Conservation (phyloP, 1,139 yeast genomes). For the Magnusiomyces ingens region DNA sequence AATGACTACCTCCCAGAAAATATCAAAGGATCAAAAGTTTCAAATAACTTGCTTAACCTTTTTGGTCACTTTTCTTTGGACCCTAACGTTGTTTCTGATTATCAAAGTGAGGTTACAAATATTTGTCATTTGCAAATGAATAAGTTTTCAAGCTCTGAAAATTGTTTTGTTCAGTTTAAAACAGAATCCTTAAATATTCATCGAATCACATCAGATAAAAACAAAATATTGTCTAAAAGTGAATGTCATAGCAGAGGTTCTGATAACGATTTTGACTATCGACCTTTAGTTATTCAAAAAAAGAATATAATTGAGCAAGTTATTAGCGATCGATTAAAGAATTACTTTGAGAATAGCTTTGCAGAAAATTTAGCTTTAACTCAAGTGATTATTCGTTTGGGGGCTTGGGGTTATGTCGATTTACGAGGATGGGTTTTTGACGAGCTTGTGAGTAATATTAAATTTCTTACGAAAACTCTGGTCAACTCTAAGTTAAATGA, state of each 20-base stretch:
- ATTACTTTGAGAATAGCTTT: constrained; percentile 8
- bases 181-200: background rate
- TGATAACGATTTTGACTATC: too few relatives aligned
- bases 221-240: background rate
- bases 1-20: too few relatives aligned
- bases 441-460: background rate
- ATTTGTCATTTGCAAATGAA: too few relatives aligned
- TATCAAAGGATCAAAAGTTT: too few relatives aligned
- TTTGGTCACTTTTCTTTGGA: too few relatives aligned
- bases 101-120: too few relatives aligned
- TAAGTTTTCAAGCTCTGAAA: background rate
- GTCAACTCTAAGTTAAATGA: background rate
- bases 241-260: too few relatives aligned
- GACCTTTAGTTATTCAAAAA: background rate
- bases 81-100: too few relatives aligned
- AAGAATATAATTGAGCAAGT: background rate
- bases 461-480: background rate
- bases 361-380: constrained; percentile 12
- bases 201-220: background rate
- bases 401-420: constrained; percentile 12
- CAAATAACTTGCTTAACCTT: too few relatives aligned
- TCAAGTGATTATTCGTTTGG: constrained; percentile 8
- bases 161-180: background rate
- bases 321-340: constrained; percentile 4
- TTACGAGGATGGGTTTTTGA: constrained; percentile 11